Evolutionary conservation across 352 stramenopile species (phyloP), one percentile per base, ranked within the genome.

Genomic region (Phytophthora idaei): DNA sequence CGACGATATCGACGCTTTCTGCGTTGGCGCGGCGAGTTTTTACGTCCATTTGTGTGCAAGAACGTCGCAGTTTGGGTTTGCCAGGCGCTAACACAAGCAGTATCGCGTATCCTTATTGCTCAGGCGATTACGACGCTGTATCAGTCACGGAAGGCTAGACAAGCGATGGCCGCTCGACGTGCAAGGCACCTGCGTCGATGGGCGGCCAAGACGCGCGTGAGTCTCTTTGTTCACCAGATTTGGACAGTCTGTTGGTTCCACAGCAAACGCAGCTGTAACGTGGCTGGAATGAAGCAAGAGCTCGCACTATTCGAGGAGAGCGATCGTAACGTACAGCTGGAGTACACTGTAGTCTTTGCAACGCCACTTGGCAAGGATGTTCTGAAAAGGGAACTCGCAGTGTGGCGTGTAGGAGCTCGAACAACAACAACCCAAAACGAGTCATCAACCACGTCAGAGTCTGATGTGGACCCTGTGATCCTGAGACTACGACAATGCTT

Each of bases 401-500:
- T 42, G 7, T 86, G 78, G 78, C 70, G 75, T 5, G 2, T 57
- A 27, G 25, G 25, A 29, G 46, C 52, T 32, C 58, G 59, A 36
- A 63, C 55, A 29, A 14, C 45, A 50, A 6, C 39, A 17, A 8
- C 39, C 6, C 57, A 45, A 48, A 34, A 36, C 11, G 12, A 27
- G 15, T 7, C 6, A 56, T 6, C 25, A 21, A 39, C 10, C 31
- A 17, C 11, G n/a, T 37, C 5, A 41, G n/a, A 28, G 10, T 3
- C 28, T 10, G 31, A 51, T 2, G 21, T 59, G 0, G 65, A 72
- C 21, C 49, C 50, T 4, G 54, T 37, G 3, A 17, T 75, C 0
- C 1, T 71, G 17, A 47, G 78, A 34, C 61, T 87, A 17, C 76
- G 73, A 0, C 76, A 81, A 49, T 83, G 67, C 51, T 87, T 87